Conservation (phyloP, 129 eudicot species). For the Flaveria robusta region DNA sequence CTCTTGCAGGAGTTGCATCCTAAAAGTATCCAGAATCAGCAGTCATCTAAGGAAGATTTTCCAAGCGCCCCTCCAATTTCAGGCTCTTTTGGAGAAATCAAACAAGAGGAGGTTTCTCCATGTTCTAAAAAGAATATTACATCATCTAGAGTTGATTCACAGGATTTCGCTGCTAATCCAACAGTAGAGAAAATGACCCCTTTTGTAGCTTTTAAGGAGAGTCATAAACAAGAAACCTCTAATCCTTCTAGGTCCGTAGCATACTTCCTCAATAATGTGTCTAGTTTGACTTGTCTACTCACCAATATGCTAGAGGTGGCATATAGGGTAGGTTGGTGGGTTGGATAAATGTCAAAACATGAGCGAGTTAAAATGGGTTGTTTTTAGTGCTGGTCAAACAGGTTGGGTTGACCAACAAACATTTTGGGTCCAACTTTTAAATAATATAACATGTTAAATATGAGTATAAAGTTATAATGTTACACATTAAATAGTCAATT, state of each 20-base stretch:
- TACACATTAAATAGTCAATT: background rate
- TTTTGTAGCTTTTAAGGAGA: conserved; percentile 23
- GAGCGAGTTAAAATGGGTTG: background rate
- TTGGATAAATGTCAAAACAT: background rate
- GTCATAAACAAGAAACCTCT: conserved; percentile 32
- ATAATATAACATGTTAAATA: too few species aligned
- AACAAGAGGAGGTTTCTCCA: conserved; percentile 41
- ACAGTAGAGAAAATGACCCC: conserved; percentile 32
- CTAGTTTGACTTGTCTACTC: conserved; percentile 11
- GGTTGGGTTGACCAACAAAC: background rate
- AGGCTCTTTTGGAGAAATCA: conserved; percentile 47
- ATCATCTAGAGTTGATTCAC: conserved; percentile 31
- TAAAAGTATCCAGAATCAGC: conserved; percentile 39
- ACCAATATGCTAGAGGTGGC: background rate
- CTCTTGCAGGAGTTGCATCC: conserved; percentile 33
- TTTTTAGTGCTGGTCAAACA: background rate
- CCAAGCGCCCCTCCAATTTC: conserved; percentile 86
- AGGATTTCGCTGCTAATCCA: conserved; percentile 35
- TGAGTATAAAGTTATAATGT: background rate
- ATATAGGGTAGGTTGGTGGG: background rate
- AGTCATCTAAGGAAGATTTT: conserved; percentile 51
- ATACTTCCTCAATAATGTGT: background rate
- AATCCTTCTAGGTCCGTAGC: conserved; percentile 54
- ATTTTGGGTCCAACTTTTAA: background rate
- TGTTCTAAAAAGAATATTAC: conserved; percentile 30